phyloP scores from a whole-genome alignment of 805 yeast species.

The Naumovozyma castellii region DNA sequence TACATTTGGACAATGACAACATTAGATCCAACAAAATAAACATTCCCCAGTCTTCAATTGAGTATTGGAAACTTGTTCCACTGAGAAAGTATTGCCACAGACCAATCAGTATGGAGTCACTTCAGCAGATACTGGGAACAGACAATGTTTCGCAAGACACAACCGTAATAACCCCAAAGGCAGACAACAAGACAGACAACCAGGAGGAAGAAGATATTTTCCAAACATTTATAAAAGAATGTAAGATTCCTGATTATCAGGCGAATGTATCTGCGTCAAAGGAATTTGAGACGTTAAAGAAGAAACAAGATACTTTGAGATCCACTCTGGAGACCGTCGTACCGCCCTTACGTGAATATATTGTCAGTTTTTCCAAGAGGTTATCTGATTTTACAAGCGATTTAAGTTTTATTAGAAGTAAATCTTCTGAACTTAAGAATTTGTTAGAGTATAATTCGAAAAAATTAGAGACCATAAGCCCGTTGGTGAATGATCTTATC shows the following conservation, averaged over 20 bases:
- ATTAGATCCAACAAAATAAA: too few relatives aligned
- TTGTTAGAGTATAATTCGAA: slow-evolving; percentile 40
- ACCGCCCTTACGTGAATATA: slow-evolving; percentile 44
- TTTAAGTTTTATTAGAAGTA: slow-evolving; percentile 48
- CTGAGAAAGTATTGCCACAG: too few relatives aligned
- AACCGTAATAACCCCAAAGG: background rate
- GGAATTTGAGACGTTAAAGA: slow-evolving; percentile 13
- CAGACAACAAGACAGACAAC: background rate
- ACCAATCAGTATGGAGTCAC: too few relatives aligned
- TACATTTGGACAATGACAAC: too few relatives aligned
- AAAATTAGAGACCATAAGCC: slow-evolving; percentile 49
- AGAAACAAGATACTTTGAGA: slow-evolving; percentile 12
- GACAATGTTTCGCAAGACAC: background rate
- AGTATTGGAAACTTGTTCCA: too few relatives aligned
- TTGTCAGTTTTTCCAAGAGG: slow-evolving; percentile 49
- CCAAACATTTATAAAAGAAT: slow-evolving; percentile 2
- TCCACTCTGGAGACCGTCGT: slow-evolving; percentile 22
- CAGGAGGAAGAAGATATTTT: background rate
- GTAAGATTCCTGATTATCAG: slow-evolving; percentile 3
- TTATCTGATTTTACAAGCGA: slow-evolving; percentile 48
- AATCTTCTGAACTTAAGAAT: slow-evolving; percentile 40
- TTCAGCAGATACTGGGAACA: too few relatives aligned
- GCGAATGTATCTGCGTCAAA: slow-evolving; percentile 8
- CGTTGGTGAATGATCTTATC: slow-evolving; percentile 64
- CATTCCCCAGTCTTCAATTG: too few relatives aligned